phyloP scores from a whole-genome alignment of 805 yeast genomes.

The Komagataella pastoris region DNA sequence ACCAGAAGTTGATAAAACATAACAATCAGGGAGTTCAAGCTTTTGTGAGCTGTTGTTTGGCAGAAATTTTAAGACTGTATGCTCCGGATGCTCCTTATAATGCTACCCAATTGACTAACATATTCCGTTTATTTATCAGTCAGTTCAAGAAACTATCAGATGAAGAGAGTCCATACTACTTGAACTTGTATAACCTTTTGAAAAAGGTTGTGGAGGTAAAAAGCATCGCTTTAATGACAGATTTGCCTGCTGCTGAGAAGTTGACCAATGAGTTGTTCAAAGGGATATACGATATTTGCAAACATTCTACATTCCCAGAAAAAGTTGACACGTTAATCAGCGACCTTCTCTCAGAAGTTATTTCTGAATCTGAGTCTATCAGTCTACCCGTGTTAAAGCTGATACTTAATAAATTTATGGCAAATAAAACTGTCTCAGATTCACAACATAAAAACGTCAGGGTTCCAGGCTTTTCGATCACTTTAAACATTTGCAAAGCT shows the following conservation, averaged over 20 bases:
- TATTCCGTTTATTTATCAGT: conserved; percentile 52
- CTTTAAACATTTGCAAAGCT: conserved; percentile 52
- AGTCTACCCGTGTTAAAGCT: conserved; percentile 48
- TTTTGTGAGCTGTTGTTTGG: conserved; percentile 54
- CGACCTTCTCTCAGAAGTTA: conserved; percentile 62
- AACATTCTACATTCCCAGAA: conserved; percentile 24
- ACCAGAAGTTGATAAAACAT: conserved; percentile 44
- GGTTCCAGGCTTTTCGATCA: conserved; percentile 52
- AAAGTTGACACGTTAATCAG: conserved; percentile 48
- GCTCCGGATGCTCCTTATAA: conserved; percentile 91
- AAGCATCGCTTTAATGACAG: conserved; percentile 62
- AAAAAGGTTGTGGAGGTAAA: conserved; percentile 64
- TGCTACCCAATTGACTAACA: conserved; percentile 41
- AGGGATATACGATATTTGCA: conserved; percentile 40
- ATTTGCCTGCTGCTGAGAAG: conserved; percentile 47
- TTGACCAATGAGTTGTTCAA: conserved; percentile 45
- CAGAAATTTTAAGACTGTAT: conserved; percentile 62
- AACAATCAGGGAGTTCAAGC: conserved; percentile 61
- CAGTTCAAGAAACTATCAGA: conserved; percentile 43
- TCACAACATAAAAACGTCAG: conserved; percentile 13
- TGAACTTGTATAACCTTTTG: conserved; percentile 51
- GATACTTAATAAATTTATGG: conserved; percentile 50
- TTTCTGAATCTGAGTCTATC: conserved; percentile 56
- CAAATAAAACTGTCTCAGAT: conserved; percentile 13
- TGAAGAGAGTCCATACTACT: conserved; percentile 42